Evolutionary conservation across 23 red algal species (phyloP).

Genomic region (Pyropia haitanensis): DNA sequence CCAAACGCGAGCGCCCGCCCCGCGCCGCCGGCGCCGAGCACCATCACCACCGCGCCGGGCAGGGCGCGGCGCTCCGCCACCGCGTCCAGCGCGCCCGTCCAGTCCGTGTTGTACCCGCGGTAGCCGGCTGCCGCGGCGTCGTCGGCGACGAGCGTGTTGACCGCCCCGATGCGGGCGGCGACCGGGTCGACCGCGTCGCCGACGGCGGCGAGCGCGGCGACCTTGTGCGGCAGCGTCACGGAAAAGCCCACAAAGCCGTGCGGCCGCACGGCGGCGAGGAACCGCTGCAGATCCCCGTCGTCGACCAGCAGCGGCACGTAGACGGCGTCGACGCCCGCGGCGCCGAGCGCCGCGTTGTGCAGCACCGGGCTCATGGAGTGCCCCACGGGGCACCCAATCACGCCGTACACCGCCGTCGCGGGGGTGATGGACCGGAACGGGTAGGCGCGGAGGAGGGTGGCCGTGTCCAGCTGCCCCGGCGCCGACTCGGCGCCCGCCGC

Average conservation of each 20-base stretch:
- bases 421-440: conserved; percentile 37
- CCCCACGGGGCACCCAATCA: conserved; percentile 71
- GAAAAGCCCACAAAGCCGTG: conserved; percentile 69
- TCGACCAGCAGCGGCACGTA: conserved; percentile 60
- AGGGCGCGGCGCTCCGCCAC: conserved; percentile 37
- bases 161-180: conserved; percentile 70
- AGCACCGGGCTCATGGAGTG: conserved; percentile 80
- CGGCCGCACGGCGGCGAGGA: conserved; percentile 36
- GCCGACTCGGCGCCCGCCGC: conserved; percentile 48
- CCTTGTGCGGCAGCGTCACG: conserved; percentile 93
- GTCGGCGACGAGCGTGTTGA: conserved; percentile 78
- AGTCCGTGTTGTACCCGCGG: conserved; percentile 73
- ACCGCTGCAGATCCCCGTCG: conserved; percentile 28
- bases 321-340: conserved; percentile 27
- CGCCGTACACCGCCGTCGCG: conserved; percentile 64
- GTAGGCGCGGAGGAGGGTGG: conserved; percentile 43
- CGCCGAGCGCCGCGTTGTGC: conserved; percentile 69
- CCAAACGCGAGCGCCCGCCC: conserved; percentile 82
- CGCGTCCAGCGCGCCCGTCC: conserved; percentile 71
- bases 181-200: conserved; percentile 74
- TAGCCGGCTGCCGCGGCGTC: conserved; percentile 24
- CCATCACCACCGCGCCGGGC: conserved; percentile 31
- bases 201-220: conserved; percentile 38
- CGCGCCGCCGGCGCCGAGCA: conserved; percentile 87
- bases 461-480: conserved; percentile 61